Evolutionary conservation across 2,329 filamentous ascomycete species (phyloP), one percentile per base, ranked within the genome.

Genomic region (Epichloe glyceriae): DNA sequence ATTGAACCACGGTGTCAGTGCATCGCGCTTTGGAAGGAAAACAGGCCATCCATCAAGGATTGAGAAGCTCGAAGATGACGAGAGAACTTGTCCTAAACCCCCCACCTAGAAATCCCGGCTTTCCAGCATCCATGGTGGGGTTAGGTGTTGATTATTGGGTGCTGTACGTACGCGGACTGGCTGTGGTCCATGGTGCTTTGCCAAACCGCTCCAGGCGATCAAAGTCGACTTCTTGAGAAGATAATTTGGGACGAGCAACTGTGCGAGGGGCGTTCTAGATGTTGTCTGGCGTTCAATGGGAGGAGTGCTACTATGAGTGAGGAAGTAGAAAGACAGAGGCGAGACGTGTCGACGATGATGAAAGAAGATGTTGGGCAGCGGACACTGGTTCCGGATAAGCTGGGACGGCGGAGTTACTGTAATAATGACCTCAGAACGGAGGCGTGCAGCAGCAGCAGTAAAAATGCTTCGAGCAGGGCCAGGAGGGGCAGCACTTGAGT

Each of bases 161-260:
- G 15, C 19, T 46, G 40, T 43, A 55, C 54, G 22, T 54, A 56
- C 56, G 50, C 42, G 49, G 46, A 50, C 30, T 53, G 51, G 38
- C 33, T 47, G 26, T 50, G 44, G 14, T 57, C 56, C 56, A 57
- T 57, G 52, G 43, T 50, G 48, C 38, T 49, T 34, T 53, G 47
- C 46, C 55, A 50, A 50, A 47, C 49, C 41, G 50, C 55, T 52
- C 50, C 37, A 49, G 47, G 47, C 47, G 40, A 50, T 26, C 19
- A 47, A 33, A 35, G 5, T 51, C 12, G 44, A 47, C 26, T 35
- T 17, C 17, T 37, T 30, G 14, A n/a, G 17, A n/a, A 33, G 49
- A 20, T 35, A 41, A 41, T 12, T 38, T n/a, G 35, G n/a, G 20
- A 26, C 19, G 10, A 37, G 30, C 6, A 40, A 41, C 33, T 20